Base-by-base conservation (phyloP, 768 basidiomycete species). In the Boletus rubroflammeus region DNA sequence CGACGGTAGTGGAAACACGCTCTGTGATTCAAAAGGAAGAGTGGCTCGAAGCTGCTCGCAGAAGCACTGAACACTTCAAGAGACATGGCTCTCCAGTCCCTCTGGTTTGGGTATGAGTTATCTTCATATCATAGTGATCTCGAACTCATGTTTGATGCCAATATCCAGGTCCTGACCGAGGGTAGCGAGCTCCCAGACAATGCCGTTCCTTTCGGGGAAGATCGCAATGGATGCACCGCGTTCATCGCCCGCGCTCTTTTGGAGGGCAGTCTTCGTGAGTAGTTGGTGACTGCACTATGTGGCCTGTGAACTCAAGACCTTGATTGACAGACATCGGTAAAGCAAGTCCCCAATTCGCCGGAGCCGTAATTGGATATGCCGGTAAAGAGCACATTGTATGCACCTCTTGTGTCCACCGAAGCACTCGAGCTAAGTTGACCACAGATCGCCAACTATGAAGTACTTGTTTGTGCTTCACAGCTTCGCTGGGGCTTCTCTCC, bases 381-480 rank as follows among this genome's bases (percentile, higher is more conserved):
- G 72, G 74, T 2, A 73, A 62, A 49, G 72, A 73, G 47, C 64
- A 62, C 50, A 61, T 67, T 1, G 72, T 73, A 57, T 32, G 65
- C 31, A n/a, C 31, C 14, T 42, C 7, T 23, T 19, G 36, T 50
- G 11, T 31, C 8, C n/a, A 11, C 5, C 6, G 8, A 23, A 17
- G 28, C 25, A 26, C 35, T 19, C 8, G 46, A 5, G 32, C 45
- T 56, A 6, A 60, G 13, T 52, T 51, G 42, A 28, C 23, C 5
- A 3, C 45, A 73, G 72, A 61, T 73, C 19, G 28, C 56, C 46
- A 50, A 63, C 35, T 73, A 70, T 28, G 72, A 73, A 49, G 66
- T 73, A 32, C 68, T 73, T 6, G 72, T 75, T 5, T 70, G 70
- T 45, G 68, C 69, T 19, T 70, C 70, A 19, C 67, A 69, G 42